Base-by-base conservation (phyloP, 2,329 filamentous ascomycete genomes). In the Colletotrichum graminicola region DNA sequence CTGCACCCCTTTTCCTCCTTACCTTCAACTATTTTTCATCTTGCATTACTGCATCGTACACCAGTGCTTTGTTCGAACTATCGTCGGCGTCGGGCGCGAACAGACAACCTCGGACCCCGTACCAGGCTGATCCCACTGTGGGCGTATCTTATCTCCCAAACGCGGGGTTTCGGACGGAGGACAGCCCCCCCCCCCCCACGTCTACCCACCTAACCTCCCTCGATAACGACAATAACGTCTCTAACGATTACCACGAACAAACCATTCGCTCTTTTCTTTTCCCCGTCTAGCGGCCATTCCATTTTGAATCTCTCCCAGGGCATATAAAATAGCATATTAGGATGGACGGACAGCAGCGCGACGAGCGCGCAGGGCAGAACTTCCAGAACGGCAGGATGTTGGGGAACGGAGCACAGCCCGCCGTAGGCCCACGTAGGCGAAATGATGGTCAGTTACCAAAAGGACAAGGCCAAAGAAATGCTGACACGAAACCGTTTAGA, bases 401-500 rank as follows among this genome's bases (percentile, higher is more conserved):
- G 52, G 51, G 56, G 67, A 70, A 72, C 56, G 71, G 67, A 66
- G 60, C 61, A 32, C 60, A 61, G 32, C 73, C 71, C 57, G 61
- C 64, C 41, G 55, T 59, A 43, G 73, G 67, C 52, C 73, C 67
- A 36, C 73, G 63, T 2, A 70, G 73, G 57, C 70, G 71, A 47
- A 74, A 74, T 39, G 73, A 74, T 52, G 73, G 73, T 74, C 63
- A 73, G 67, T 73, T 41, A 34, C 67, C 56, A 63, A 75, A 76
- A 59, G 74, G 76, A 56, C 75, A 74, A 45, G 76, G 76, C 45
- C 71, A 16, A n/a, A 5, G 34, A 41, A n/a, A 23, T 39, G 23
- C 73, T 74, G 45, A 74, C 66, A 51, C 18, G 6, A 39, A 29
- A 2, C 14, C 34, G 59, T 68, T 75, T 85, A 95, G 96, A 98